These are phyloP conservation scores for Ettlia oleoabundans DNA, from an alignment of 139 green algal genomes.

Conservation along the genomic window DNA sequence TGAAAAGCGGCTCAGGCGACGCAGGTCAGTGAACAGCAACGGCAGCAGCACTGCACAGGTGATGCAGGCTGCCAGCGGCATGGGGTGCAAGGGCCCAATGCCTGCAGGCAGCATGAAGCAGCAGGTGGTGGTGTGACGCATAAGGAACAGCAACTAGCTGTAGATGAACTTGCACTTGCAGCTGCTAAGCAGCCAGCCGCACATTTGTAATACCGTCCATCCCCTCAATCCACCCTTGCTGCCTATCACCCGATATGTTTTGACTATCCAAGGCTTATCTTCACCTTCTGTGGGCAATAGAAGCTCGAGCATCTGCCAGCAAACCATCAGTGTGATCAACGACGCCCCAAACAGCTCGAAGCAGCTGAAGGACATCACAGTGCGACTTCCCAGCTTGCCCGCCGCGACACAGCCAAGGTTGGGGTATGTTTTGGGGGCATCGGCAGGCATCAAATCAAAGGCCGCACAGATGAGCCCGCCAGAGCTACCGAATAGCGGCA, in stretches of 20 bases:
- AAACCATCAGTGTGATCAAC: constrained; percentile 51
- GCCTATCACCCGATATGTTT: no score
- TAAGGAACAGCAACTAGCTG: background rate
- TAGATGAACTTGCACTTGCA: no score
- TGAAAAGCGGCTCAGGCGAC: constrained; percentile 43
- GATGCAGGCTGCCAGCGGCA: constrained; percentile 28
- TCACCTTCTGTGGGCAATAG: constrained; percentile 42
- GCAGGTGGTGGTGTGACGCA: background rate
- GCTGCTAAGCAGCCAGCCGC: background rate
- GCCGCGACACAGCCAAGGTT: constrained; percentile 24
- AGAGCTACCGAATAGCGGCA: constrained; percentile 44
- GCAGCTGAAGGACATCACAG: constrained; percentile 46
- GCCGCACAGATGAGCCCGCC: constrained; percentile 48
- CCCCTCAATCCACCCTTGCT: background rate
- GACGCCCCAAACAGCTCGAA: constrained; percentile 56
- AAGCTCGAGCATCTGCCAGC: constrained; percentile 50
- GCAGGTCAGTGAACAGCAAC: constrained; percentile 39
- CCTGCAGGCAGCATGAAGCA: background rate
- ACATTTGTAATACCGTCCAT: background rate
- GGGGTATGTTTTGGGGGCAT: constrained; percentile 37
- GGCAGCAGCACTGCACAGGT: constrained; percentile 34
- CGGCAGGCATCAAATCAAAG: constrained; percentile 46
- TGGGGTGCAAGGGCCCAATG: constrained; percentile 9
- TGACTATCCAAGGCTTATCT: background rate
- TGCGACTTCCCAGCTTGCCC: background rate